Evolutionary conservation across 2,329 filamentous ascomycete genomes (phyloP).

Genomic region (Xylaria polymorpha): DNA sequence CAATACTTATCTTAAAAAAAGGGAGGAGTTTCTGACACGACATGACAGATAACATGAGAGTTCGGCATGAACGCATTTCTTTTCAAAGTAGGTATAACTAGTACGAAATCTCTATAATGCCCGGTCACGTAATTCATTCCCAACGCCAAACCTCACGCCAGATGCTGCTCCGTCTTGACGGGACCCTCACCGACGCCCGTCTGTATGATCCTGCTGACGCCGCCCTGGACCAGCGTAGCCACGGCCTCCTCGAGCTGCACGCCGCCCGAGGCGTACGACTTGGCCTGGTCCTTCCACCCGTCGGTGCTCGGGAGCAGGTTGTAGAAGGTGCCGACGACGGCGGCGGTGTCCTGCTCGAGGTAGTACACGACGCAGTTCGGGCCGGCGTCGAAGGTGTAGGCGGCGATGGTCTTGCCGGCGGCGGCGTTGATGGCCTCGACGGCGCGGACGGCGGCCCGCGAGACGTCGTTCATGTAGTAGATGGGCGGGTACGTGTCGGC

Average conservation of each 20-base stretch:
- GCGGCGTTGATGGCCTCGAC: slow-evolving; percentile 89
- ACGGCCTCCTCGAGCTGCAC: slow-evolving; percentile 73
- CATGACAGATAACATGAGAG: background rate
- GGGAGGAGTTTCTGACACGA: background rate
- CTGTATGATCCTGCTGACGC: slow-evolving; percentile 89
- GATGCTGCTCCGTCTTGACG: slow-evolving; percentile 78
- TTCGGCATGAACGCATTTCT: slow-evolving; percentile 7
- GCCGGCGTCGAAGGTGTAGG: slow-evolving; percentile 97
- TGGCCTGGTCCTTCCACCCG: slow-evolving; percentile 75
- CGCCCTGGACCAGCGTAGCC: slow-evolving; percentile 75
- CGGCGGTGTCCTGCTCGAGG: slow-evolving; percentile 77
- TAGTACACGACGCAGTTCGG: slow-evolving; percentile 98
- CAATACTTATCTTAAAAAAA: background rate
- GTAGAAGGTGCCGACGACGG: slow-evolving; percentile 83
- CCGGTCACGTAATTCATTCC: slow-evolving; percentile 27
- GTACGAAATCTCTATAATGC: slow-evolving; percentile 28
- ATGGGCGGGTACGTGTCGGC: slow-evolving; percentile 97
- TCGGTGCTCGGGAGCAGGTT: slow-evolving; percentile 69
- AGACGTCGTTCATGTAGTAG: slow-evolving; percentile 98
- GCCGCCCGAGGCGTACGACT: slow-evolving; percentile 60
- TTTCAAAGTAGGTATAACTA: slow-evolving; percentile 33
- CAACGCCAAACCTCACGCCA: slow-evolving; percentile 64
- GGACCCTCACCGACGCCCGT: slow-evolving; percentile 94
- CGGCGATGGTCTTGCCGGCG: slow-evolving; percentile 83
- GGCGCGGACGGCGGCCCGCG: slow-evolving; percentile 83